Conservation (phyloP, 2,329 filamentous ascomycete genomes). For the Cytospora paraplurivora region DNA sequence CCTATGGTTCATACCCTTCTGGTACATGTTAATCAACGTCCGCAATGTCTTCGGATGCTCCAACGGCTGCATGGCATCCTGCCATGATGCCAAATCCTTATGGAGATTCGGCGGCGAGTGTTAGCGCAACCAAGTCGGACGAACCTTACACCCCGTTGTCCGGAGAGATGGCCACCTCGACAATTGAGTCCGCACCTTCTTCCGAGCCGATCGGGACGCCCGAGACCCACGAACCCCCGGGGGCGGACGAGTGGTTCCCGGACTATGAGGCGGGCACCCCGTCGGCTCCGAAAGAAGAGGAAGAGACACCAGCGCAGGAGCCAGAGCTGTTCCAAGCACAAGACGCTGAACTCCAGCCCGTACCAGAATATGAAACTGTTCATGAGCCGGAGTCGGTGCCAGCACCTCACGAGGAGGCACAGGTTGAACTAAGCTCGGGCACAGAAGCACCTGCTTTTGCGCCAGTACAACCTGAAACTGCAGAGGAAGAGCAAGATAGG, state of each 20-base stretch:
- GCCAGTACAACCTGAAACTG: conserved; percentile 23
- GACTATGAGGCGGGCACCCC: conserved; percentile 36
- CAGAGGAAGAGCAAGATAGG: conserved; percentile 19
- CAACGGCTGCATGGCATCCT: conserved; percentile 52
- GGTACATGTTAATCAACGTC: conserved; percentile 26
- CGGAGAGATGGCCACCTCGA: background rate
- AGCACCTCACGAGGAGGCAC: conserved; percentile 12
- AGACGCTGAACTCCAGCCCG: background rate
- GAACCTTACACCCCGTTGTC: conserved; percentile 13
- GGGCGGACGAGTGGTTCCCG: conserved; percentile 37
- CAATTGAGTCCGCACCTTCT: background rate
- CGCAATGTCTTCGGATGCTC: conserved; percentile 47
- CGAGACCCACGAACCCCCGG: conserved; percentile 27
- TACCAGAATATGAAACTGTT: background rate
- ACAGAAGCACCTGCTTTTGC: conserved; percentile 3
- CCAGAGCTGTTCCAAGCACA: background rate
- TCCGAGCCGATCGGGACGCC: conserved; percentile 9
- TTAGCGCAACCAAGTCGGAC: conserved; percentile 13
- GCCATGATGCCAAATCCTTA: conserved; percentile 52
- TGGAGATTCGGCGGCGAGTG: conserved; percentile 28
- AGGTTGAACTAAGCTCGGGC: background rate
- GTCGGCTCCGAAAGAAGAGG: conserved; percentile 29
- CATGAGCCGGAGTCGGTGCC: conserved; percentile 7
- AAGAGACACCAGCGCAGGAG: conserved; percentile 15
- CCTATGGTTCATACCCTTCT: conserved; percentile 27